Base-by-base conservation (phyloP, 2,329 filamentous ascomycete genomes). In the Fusarium albosuccineum region DNA sequence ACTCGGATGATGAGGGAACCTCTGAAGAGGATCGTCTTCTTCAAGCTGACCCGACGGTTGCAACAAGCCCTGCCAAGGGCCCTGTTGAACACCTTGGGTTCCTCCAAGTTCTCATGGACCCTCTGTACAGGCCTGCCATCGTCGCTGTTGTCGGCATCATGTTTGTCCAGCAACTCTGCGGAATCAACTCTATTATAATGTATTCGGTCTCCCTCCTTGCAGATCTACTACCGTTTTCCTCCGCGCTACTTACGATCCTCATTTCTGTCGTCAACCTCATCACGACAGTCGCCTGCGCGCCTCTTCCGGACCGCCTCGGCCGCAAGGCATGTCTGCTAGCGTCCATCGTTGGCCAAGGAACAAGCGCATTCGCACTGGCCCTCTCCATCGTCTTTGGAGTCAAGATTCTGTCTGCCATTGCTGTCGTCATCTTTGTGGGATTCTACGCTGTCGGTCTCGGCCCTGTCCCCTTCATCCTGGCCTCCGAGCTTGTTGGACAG, bases 111-210 rank as follows among this genome's bases (percentile, higher is more conserved):
- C 78, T 93, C 39, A 84, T 81, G 26, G 87, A 95, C 70, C 85
- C 89, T 0, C 81, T 87, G 9, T 92, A 92, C 72, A 87, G 90
- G 4, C 90, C 89, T 0, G 91, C 91, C 53, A 90, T 97, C 55
- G 85, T 96, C 62, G 93, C 94, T 5, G 92, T 97, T 4, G 86
- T 97, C 11, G 94, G 93, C 1, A 90, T 97, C 70, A 97, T 98
- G 94, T 85, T 94, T 60, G 91, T 92, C 1, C 96, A 98, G 77
- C 96, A 99, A 77, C 85, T 97, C 37, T 95, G 92, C 60, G 95
- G 93, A 46, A 95, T 98, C 81, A 98, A 99, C 85, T 95, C 92
- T 60, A 95, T 98, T 75, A 92, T 98, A 80, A 97, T 99, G 94
- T 99, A 99, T 79, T 97, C 94, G 3, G 96, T 98, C 6, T 94